Evolutionary conservation across 2,329 filamentous ascomycete genomes (phyloP).

Genomic region (Cladosporium sp.): DNA sequence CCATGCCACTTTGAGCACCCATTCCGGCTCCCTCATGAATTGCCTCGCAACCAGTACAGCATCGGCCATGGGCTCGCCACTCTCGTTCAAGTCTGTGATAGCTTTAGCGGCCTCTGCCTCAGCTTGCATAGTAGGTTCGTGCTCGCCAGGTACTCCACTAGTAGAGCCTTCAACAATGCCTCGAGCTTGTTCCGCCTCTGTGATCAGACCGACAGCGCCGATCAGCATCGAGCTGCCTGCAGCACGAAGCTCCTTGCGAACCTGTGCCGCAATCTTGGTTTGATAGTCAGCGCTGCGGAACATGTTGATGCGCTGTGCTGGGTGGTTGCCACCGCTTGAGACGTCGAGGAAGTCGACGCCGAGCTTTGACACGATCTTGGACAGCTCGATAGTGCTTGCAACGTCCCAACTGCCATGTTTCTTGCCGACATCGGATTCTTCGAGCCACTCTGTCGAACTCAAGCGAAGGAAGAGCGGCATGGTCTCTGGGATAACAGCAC

Average conservation of each 20-base stretch:
- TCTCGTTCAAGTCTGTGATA: conserved; percentile 32
- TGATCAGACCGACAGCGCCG: conserved; percentile 52
- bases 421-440: conserved; percentile 49
- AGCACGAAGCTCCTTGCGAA: conserved; percentile 38
- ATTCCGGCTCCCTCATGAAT: conserved; percentile 53
- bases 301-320: conserved; percentile 43
- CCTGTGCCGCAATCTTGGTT: conserved; percentile 43
- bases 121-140: conserved; percentile 16
- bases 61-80: conserved; percentile 40
- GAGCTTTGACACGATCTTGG: conserved; percentile 62
- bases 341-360: conserved; percentile 87
- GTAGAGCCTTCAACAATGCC: conserved; percentile 38
- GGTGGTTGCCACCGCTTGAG: conserved; percentile 68
- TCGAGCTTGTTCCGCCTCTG: conserved; percentile 48
- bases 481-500: conserved; percentile 56
- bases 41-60: conserved; percentile 50
- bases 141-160: conserved; percentile 3
- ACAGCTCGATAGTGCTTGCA: conserved; percentile 60
- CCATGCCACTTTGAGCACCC: conserved; percentile 50
- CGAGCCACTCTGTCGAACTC: conserved; percentile 70
- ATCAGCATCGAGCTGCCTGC: conserved; percentile 42
- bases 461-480: conserved; percentile 72
- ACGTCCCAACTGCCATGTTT: conserved; percentile 62
- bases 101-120: conserved; percentile 31
- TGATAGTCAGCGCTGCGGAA: conserved; percentile 46